Conservation (phyloP, 352 stramenopile genomes). For the Phytophthora ramorum region DNA sequence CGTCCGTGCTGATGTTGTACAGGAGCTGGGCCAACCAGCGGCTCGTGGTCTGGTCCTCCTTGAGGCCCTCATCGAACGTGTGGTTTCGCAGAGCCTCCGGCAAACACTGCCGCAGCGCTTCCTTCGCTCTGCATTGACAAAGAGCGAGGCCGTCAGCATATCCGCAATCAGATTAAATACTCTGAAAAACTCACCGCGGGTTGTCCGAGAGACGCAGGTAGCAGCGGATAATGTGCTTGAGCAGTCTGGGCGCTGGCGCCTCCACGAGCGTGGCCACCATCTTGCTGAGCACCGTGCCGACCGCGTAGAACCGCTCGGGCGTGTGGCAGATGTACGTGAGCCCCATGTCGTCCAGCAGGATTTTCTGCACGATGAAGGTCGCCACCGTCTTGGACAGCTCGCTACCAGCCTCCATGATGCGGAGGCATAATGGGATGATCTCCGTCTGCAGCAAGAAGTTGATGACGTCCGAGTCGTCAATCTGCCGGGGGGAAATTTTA, state of each 20-base stretch:
- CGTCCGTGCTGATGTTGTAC: slow-evolving; percentile 87
- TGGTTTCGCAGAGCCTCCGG: slow-evolving; percentile 94
- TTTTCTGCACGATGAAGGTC: slow-evolving; percentile 99
- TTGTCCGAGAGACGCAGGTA: slow-evolving; percentile 96
- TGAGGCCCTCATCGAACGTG: slow-evolving; percentile 94
- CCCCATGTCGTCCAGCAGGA: slow-evolving; percentile 98
- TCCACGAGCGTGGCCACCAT: slow-evolving; percentile 97
- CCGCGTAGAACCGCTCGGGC: slow-evolving; percentile 92
- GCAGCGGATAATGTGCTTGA: slow-evolving; percentile 99
- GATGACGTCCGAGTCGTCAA: slow-evolving; percentile 99
- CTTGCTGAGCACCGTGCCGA: slow-evolving; percentile 95
- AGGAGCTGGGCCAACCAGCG: slow-evolving; percentile 96
- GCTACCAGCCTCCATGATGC: slow-evolving; percentile 99
- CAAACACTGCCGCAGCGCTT: slow-evolving; percentile 97
- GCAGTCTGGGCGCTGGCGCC: slow-evolving; percentile 92
- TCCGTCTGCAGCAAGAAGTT: slow-evolving; percentile 99
- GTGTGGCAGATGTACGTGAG: slow-evolving; percentile 99
- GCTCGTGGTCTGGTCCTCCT: slow-evolving; percentile 96
- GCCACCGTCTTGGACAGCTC: slow-evolving; percentile 99
- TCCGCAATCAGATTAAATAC: slow-evolving; percentile 24
- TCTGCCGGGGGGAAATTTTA: slow-evolving; percentile 47
- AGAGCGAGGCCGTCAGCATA: slow-evolving; percentile 29
- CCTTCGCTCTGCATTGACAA: slow-evolving; percentile 80
- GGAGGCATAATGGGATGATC: slow-evolving; percentile 98
- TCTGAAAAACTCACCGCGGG: slow-evolving; percentile 37